phyloP scores from a whole-genome alignment of 345 rosid species.

The Syzygium grande region DNA sequence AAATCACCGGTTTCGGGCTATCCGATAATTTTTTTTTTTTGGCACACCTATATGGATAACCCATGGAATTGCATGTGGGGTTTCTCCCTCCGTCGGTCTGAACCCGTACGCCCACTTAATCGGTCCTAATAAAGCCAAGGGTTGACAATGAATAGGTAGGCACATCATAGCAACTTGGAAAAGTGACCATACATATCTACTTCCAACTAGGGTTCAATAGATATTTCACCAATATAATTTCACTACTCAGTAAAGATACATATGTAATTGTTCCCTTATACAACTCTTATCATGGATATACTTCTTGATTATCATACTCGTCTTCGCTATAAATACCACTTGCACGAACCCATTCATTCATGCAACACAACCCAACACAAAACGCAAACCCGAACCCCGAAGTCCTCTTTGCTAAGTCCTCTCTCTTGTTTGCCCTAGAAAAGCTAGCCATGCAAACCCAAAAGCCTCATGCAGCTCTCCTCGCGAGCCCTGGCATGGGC shows the following conservation, averaged over 20 bases:
- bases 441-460: slow-evolving; percentile 15
- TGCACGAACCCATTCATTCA: not conserved
- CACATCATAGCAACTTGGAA: not conserved
- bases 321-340: not conserved
- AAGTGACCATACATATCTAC: not conserved
- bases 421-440: not conserved
- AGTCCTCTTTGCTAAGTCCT: not conserved
- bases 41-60: too few relatives aligned
- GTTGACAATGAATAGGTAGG: not conserved
- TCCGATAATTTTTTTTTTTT: too few relatives aligned
- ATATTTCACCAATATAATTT: not conserved
- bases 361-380: not conserved
- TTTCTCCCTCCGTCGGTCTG: not conserved
- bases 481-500: slow-evolving; percentile 72
- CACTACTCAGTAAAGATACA: not conserved
- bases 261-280: not conserved
- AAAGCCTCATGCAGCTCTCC: slow-evolving; percentile 33
- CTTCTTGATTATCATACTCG: not conserved
- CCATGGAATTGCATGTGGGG: not conserved
- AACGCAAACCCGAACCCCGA: not conserved
- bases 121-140: not conserved
- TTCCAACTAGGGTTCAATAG: too few relatives aligned
- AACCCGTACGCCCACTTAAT: not conserved
- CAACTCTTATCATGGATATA: not conserved
- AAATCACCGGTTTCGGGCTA: too few relatives aligned